Conservation (phyloP, 805 yeast genomes). For the Ogataea methylovora region DNA sequence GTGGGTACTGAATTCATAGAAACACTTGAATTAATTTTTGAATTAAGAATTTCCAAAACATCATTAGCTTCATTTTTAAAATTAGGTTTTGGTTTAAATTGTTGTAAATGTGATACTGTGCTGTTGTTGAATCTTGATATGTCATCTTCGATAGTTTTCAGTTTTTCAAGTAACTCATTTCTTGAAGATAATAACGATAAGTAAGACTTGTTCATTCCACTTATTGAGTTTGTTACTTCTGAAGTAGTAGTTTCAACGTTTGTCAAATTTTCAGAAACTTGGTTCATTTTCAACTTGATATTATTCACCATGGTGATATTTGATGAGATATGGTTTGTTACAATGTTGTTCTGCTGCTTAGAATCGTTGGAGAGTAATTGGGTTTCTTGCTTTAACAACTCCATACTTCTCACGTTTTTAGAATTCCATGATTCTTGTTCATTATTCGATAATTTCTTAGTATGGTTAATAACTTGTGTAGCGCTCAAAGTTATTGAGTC, state of each 20-base stretch:
- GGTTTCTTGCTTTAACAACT: too few species aligned
- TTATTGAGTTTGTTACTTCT: not conserved
- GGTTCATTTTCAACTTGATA: not conserved
- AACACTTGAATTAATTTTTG: too few species aligned
- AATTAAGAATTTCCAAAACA: too few species aligned
- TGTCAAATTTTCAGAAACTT: not conserved
- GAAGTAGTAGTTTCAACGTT: not conserved
- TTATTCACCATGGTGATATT: too few species aligned
- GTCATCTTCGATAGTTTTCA: not conserved
- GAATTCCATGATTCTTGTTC: not conserved
- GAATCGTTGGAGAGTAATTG: too few species aligned
- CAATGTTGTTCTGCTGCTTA: too few species aligned
- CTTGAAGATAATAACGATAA: not conserved
- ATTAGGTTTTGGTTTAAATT: too few species aligned
- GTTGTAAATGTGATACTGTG: too few species aligned
- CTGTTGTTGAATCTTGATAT: not conserved
- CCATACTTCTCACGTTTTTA: too few species aligned
- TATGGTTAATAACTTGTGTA: not conserved
- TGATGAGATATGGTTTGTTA: too few species aligned
- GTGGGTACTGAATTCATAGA: too few species aligned
- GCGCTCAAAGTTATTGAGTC: not conserved
- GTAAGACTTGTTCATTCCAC: not conserved
- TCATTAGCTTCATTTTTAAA: too few species aligned
- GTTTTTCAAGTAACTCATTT: not conserved
- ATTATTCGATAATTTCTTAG: not conserved